Evolutionary conservation across 1,284 basidiomycete species (phyloP), one percentile per base, ranked within the genome.

Genomic region (Meira miltonrushii): DNA sequence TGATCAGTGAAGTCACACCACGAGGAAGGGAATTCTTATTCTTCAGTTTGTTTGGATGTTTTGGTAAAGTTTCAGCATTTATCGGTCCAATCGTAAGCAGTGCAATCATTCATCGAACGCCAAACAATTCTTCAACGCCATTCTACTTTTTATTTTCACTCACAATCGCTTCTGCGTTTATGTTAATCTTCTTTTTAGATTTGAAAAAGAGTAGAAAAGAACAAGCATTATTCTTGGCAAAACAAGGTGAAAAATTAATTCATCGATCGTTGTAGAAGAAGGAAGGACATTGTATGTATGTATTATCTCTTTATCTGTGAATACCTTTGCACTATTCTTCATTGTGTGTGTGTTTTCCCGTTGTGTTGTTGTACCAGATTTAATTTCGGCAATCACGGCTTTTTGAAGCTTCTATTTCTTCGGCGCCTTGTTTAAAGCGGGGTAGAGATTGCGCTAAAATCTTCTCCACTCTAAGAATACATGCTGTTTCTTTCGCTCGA

Each of bases 1-100:
- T 89, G 87, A 89, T 91, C 58, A 87, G 85, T 69, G 88, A 90
- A 69, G 88, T 90, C 8, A 87, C 87, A 13, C 88, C 88, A 11
- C 79, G 85, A 28, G 65, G 72, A 19, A 73, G 67, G 61, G 72
- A 78, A 49, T 88, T 88, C 77, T 80, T 88, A 19, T 88, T 89
- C 80, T 88, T 89, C 73, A 84, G 85, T 13, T 76, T 88, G n/a
- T 87, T 88, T 71, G 87, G 86, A 12, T 84, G 88, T 61, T 85
- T 55, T 49, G 56, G 73, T 2, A 89, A 25, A 19, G 46, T 48
- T 44, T 39, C 6, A 52, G 87, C 7, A 48, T 88, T 87, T 54
- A 87, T 89, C 66, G 88, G 88, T 0, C 87, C 88, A 0, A 84
- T 90, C 66, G 86, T 89, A 17, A 88, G 87, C 6, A 71, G 70